Percentiles rank a stretch among this genome's conserved stretches.
Conservation (phyloP, 2,329 filamentous ascomycete genomes). For the Seiridium cupressi region DNA sequence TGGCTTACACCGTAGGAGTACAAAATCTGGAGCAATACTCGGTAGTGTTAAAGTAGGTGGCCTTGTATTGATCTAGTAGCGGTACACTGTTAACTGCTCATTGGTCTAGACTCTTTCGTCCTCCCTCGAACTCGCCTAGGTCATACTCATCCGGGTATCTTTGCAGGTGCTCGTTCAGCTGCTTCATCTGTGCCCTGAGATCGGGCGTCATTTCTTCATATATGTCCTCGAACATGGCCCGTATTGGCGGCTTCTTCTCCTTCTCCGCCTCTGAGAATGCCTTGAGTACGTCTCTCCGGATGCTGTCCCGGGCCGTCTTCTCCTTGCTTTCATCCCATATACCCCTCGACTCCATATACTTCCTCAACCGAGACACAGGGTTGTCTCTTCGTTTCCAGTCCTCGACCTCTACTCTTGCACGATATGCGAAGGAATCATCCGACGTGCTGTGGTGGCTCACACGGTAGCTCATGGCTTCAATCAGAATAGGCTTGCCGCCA, state of each 20-base stretch:
- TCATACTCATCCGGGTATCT: slow-evolving; percentile 94
- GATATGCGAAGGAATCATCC: slow-evolving; percentile 95
- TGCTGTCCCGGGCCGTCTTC: slow-evolving; percentile 62
- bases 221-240: slow-evolving; percentile 78
- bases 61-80: too few relatives aligned
- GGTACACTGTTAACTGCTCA: neutral
- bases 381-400: slow-evolving; percentile 93
- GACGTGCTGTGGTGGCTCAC: slow-evolving; percentile 96
- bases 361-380: slow-evolving; percentile 78
- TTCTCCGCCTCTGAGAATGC: slow-evolving; percentile 83
- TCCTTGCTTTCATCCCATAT: slow-evolving; percentile 87
- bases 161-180: slow-evolving; percentile 75
- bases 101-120: slow-evolving; percentile 58
- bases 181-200: slow-evolving; percentile 67
- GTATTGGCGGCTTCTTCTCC: slow-evolving; percentile 73
- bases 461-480: slow-evolving; percentile 98
- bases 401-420: slow-evolving; percentile 88
- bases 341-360: slow-evolving; percentile 83
- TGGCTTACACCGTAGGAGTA: too few relatives aligned
- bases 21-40: too few relatives aligned
- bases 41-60: too few relatives aligned
- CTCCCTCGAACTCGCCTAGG: slow-evolving; percentile 71
- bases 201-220: slow-evolving; percentile 88
- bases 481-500: slow-evolving; percentile 78
- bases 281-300: slow-evolving; percentile 74